Conservation (phyloP, 1,139 yeast species). For the Suhomyces atakaporum region DNA sequence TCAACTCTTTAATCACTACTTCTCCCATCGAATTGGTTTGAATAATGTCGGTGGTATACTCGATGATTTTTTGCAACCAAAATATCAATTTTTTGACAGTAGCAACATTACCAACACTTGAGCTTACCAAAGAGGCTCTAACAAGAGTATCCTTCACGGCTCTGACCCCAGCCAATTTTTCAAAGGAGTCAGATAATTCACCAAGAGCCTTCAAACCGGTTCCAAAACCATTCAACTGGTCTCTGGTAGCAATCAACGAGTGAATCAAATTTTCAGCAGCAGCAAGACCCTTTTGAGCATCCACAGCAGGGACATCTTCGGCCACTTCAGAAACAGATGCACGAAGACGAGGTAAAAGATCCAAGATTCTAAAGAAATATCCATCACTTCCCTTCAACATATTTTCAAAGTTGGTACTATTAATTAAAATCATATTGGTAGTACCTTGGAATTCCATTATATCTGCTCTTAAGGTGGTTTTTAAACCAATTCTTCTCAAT, state of each 20-base stretch:
- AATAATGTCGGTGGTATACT: constrained; percentile 44
- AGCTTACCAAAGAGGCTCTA: constrained; percentile 20
- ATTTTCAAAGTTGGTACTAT: constrained; percentile 49
- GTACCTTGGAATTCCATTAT: constrained; percentile 62
- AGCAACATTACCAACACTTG: constrained; percentile 22
- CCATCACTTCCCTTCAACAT: constrained; percentile 52
- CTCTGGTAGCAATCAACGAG: constrained; percentile 51
- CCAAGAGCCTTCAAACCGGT: constrained; percentile 16
- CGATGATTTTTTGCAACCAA: constrained; percentile 54
- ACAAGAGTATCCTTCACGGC: constrained; percentile 16
- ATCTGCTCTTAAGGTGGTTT: constrained; percentile 63
- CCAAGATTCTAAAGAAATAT: constrained; percentile 70
- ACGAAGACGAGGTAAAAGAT: constrained; percentile 77
- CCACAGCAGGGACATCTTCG: constrained; percentile 75
- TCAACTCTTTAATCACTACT: constrained; percentile 18
- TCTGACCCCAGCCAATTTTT: constrained; percentile 19
- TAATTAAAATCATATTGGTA: constrained; percentile 62
- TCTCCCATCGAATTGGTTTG: constrained; percentile 18
- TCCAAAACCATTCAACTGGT: constrained; percentile 42
- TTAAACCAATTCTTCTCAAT: constrained; percentile 73
- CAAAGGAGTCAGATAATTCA: constrained; percentile 18
- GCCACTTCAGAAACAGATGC: constrained; percentile 60
- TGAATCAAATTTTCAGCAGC: constrained; percentile 74
- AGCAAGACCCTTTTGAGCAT: constrained; percentile 76
- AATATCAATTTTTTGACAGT: constrained; percentile 20